phyloP scores from a whole-genome alignment of 2,329 filamentous ascomycete species.

The Metarhizium brunneum region DNA sequence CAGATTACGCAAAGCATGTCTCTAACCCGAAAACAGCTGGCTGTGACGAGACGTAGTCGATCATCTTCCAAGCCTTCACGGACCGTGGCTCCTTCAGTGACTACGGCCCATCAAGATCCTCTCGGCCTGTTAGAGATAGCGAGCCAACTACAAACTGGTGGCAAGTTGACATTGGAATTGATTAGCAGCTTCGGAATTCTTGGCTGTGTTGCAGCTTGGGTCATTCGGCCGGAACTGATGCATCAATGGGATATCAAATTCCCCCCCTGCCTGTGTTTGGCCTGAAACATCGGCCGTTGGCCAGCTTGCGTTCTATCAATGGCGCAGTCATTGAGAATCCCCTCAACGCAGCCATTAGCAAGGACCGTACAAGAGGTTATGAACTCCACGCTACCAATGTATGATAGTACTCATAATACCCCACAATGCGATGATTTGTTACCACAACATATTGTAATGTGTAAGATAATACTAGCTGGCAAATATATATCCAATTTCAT shows the following conservation, averaged over 20 bases:
- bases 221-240: slow-evolving; percentile 23
- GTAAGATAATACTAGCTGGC: not conserved
- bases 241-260: slow-evolving; percentile 8
- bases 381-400: not conserved
- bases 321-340: not conserved
- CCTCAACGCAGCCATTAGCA: not conserved
- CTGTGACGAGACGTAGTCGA: slow-evolving; percentile 1
- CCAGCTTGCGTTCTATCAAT: not conserved
- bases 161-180: slow-evolving; percentile 63
- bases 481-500: too few relatives aligned
- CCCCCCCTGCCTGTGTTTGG: not conserved
- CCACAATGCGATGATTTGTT: not conserved
- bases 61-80: not conserved
- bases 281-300: not conserved
- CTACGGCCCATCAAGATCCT: slow-evolving; percentile 54
- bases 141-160: slow-evolving; percentile 53
- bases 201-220: slow-evolving; percentile 61
- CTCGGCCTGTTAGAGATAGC: slow-evolving; percentile 66
- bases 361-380: not conserved
- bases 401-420: not conserved
- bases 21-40: slow-evolving; percentile 6
- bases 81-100: not conserved
- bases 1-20: not conserved
- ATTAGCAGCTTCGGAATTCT: slow-evolving; percentile 65
- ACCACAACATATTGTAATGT: not conserved